Base-by-base conservation (phyloP, 148 eudicot genomes). In the Linanthus parryae region DNA sequence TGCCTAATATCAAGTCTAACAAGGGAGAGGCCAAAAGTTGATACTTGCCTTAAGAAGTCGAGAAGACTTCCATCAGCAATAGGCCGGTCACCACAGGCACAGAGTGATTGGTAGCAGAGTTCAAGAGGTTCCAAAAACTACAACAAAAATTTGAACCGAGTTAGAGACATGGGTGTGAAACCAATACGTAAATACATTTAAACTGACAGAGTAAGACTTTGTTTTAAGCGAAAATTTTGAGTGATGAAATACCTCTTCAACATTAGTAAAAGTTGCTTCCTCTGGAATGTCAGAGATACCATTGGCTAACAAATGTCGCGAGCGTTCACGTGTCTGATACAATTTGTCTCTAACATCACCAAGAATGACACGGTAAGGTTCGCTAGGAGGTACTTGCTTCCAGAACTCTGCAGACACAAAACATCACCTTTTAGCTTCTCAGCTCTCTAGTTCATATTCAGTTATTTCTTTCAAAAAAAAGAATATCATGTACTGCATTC, bases 331-430 rank as follows among this genome's bases (percentile, higher is more conserved):
- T 12, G 98, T 87, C 41, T 79, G 68, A 46, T 92, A 92, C 52
- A 92, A 69, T 58, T 79, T 87, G 68, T 92, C 98, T 66, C 98
- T 79, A 64, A 92, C 98, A 50, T 87, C 88, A 56, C 96, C 96
- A 46, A 92, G 94, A 57, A 92, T 69, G 7, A 92, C 98, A 61
- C 96, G 94, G 34, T 92, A 92, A 39, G 98, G 96, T 59, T 92
- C 98, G 58, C 48, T 92, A 27, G 85, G 73, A 51, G 98, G 96
- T 45, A 92, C 73, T 40, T 80, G 74, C 63, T 87, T 92, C 96
- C 98, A 92, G 50, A 87, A 92, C 73, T 92, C 98, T 91, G 84
- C 73, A 66, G n/a, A n/a, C n/a, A n/a, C n/a, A n/a, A n/a, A n/a
- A n/a, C 11, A 31, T 4, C 5, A 1, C 16, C 12, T 5, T 11